Percentiles rank a stretch among this genome's conserved stretches.
Evolutionary conservation across 495 filamentous ascomycete genomes (phyloP).

Genomic region (Penicillium malachiteum): DNA sequence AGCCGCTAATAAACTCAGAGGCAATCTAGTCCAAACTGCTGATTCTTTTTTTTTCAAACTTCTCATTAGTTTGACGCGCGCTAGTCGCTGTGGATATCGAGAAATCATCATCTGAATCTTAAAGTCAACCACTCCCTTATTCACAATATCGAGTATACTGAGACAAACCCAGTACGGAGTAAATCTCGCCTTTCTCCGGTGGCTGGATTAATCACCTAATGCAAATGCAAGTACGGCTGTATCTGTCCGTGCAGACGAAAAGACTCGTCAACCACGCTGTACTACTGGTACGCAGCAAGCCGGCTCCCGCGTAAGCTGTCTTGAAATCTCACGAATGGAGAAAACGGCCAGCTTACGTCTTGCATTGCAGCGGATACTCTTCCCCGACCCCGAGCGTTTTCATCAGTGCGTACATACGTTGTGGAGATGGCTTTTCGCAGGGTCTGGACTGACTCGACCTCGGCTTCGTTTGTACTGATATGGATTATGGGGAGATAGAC

Average conservation of each 20-base stretch:
- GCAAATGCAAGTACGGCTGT: background rate
- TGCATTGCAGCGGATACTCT: constrained; percentile 8
- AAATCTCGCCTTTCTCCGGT: background rate
- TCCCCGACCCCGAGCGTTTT: constrained; percentile 2
- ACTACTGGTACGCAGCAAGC: constrained; percentile 11
- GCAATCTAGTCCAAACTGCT: background rate
- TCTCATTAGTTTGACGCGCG: background rate
- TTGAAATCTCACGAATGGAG: constrained; percentile 9
- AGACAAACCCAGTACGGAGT: background rate
- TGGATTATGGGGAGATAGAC: no score
- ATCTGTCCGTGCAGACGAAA: background rate
- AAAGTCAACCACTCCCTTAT: background rate
- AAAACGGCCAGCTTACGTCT: constrained; percentile 17
- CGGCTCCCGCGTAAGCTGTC: constrained; percentile 8
- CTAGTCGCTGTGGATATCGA: background rate
- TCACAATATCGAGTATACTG: background rate
- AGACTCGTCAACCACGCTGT: constrained; percentile 16
- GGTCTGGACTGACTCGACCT: background rate
- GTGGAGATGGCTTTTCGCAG: background rate
- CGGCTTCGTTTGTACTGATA: background rate
- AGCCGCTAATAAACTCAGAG: no score
- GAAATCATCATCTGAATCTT: background rate
- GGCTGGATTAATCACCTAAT: background rate
- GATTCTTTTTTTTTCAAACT: no score
- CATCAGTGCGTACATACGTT: constrained; percentile 1